phyloP scores from a whole-genome alignment of 2,329 filamentous ascomycete genomes.

The Plenodomus tracheiphilus region DNA sequence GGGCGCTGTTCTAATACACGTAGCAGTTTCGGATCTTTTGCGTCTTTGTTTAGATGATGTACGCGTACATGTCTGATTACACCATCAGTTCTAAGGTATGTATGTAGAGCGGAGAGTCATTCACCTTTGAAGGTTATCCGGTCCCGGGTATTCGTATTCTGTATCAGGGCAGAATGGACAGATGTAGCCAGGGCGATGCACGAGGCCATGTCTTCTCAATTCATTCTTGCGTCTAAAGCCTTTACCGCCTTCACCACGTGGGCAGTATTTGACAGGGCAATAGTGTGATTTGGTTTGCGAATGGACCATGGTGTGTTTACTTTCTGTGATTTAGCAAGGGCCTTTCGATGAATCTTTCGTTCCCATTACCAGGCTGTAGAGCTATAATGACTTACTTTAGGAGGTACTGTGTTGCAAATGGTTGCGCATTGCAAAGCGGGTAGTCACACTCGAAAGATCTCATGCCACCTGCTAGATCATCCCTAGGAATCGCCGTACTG shows the following conservation, averaged over 20 bases:
- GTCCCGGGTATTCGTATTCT: conserved; percentile 91
- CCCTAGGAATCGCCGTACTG: too few species aligned
- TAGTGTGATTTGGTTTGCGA: conserved; percentile 65
- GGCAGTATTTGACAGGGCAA: conserved; percentile 62
- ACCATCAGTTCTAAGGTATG: neutral
- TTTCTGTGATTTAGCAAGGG: too few species aligned
- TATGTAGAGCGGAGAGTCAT: conserved; percentile 21
- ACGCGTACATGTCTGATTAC: conserved; percentile 79
- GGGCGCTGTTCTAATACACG: conserved; percentile 84
- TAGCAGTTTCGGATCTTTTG: conserved; percentile 78
- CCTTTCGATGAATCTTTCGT: too few species aligned
- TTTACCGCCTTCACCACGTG: conserved; percentile 63
- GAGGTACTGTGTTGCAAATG: conserved; percentile 77
- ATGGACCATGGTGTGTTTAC: too few species aligned
- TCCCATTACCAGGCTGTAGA: too few species aligned
- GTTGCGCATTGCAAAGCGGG: conserved; percentile 68
- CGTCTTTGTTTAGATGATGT: conserved; percentile 86
- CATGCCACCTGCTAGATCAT: conserved; percentile 30
- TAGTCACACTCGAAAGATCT: conserved; percentile 57
- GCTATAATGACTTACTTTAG: conserved; percentile 70
- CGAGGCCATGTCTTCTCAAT: conserved; percentile 76
- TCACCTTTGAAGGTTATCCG: conserved; percentile 93
- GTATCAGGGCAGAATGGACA: conserved; percentile 94
- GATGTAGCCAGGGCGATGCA: conserved; percentile 92
- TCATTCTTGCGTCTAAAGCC: conserved; percentile 72